Evolutionary conservation across 2,329 filamentous ascomycete genomes (phyloP).

Genomic region (Arthrinium phaeospermum): DNA sequence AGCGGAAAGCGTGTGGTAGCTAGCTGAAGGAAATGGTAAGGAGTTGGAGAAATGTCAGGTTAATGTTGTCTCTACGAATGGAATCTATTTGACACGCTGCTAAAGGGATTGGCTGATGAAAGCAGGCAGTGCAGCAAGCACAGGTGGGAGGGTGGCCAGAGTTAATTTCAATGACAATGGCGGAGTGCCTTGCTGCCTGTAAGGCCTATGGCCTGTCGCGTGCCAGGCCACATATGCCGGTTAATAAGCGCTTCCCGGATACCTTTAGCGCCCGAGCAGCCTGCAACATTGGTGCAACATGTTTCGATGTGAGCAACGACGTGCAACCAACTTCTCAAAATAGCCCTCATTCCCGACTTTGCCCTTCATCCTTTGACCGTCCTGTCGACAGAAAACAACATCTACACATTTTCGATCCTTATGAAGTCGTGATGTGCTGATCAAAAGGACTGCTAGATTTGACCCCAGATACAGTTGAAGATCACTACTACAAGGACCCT

Average conservation of each 20-base stretch:
- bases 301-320: not conserved
- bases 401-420: not conserved
- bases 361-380: not conserved
- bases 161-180: not conserved
- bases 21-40: not conserved
- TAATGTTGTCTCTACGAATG: not conserved
- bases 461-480: not conserved
- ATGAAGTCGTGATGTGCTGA: not conserved
- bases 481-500: not conserved
- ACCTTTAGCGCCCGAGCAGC: not conserved
- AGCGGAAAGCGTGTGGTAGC: not conserved
- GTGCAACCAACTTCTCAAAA: not conserved
- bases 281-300: slow-evolving; percentile 11
- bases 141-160: slow-evolving; percentile 4
- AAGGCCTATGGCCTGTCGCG: not conserved
- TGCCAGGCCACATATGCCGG: slow-evolving; percentile 2
- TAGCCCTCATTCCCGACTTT: not conserved
- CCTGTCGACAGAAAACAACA: not conserved
- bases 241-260: not conserved
- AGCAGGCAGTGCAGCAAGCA: slow-evolving; percentile 13
- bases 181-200: not conserved
- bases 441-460: not conserved
- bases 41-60: not conserved
- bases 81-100: not conserved
- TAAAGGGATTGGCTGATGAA: slow-evolving; percentile 1